Conservation (phyloP, 2,329 filamentous ascomycete species). For the Alternaria infectoria region DNA sequence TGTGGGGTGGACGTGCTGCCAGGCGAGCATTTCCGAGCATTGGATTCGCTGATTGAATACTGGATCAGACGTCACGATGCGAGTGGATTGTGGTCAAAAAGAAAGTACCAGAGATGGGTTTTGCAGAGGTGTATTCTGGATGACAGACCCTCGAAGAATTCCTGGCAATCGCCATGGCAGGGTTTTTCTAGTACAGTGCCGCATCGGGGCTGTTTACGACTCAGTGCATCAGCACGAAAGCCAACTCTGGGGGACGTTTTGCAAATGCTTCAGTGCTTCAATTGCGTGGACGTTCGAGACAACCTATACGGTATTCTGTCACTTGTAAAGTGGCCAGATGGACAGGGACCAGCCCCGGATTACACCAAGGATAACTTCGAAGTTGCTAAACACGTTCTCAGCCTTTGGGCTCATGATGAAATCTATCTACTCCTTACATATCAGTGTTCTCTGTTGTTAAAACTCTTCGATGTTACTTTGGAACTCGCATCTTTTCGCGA, state of each 20-base stretch:
- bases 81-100: too few relatives aligned
- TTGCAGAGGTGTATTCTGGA: rapidly evolving
- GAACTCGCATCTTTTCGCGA: not conserved
- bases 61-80: too few relatives aligned
- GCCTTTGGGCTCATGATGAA: not conserved
- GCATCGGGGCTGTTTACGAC: not conserved
- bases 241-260: rapidly evolving
- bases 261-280: rapidly evolving
- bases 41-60: not conserved
- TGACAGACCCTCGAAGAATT: rapidly evolving
- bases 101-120: too few relatives aligned
- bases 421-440: too few relatives aligned
- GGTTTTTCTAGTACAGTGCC: rapidly evolving
- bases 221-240: not conserved
- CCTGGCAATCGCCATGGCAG: rapidly evolving
- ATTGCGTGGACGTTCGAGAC: not conserved
- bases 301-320: not conserved
- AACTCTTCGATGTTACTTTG: not conserved
- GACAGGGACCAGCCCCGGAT: not conserved
- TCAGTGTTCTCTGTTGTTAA: not conserved
- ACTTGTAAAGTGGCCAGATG: not conserved
- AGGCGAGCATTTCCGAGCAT: not conserved
- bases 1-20: not conserved
- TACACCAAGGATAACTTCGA: not conserved
- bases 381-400: not conserved